Evolutionary conservation across 495 filamentous ascomycete genomes (phyloP).

Genomic region (Lasiosphaeriaceae sp.): DNA sequence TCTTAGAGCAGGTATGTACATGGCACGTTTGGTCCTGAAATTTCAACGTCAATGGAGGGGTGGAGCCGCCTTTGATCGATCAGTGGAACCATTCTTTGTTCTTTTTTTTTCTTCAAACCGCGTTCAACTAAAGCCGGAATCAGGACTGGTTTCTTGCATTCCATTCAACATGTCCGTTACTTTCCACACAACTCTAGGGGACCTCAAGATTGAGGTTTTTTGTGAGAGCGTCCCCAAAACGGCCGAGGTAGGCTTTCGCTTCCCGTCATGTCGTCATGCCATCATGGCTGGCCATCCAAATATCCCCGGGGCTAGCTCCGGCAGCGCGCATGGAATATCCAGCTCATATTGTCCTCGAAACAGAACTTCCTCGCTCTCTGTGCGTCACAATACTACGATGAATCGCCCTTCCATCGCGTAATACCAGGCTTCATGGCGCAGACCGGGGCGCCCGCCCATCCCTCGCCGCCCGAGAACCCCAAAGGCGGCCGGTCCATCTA

Average conservation of each 20-base stretch:
- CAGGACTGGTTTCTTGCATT: background rate
- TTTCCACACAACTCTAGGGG: constrained; percentile 84
- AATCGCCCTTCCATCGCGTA: constrained; percentile 85
- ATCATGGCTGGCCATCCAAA: background rate
- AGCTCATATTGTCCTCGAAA: background rate
- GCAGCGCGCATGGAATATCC: constrained; percentile 51
- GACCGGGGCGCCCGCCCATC: constrained; percentile 72
- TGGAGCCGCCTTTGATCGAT: background rate
- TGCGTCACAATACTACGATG: constrained; percentile 81
- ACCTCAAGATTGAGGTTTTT: constrained; percentile 94
- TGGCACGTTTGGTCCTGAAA: background rate
- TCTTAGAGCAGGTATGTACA: background rate
- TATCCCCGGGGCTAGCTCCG: too few species aligned
- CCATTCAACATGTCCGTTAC: constrained; percentile 55
- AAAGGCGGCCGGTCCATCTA: constrained; percentile 86
- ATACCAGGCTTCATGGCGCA: constrained; percentile 93
- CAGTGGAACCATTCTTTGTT: background rate
- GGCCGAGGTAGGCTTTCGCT: constrained; percentile 57
- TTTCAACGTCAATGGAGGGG: background rate
- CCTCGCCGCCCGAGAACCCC: constrained; percentile 51
- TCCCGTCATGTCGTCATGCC: too few species aligned
- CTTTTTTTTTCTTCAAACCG: too few species aligned
- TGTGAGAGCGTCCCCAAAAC: constrained; percentile 93
- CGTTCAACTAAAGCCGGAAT: background rate
- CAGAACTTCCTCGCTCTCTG: constrained; percentile 97